Percentiles rank a stretch among this genome's conserved stretches.
Conservation (phyloP, 345 rosid species). For the Clarkia xantiana region DNA sequence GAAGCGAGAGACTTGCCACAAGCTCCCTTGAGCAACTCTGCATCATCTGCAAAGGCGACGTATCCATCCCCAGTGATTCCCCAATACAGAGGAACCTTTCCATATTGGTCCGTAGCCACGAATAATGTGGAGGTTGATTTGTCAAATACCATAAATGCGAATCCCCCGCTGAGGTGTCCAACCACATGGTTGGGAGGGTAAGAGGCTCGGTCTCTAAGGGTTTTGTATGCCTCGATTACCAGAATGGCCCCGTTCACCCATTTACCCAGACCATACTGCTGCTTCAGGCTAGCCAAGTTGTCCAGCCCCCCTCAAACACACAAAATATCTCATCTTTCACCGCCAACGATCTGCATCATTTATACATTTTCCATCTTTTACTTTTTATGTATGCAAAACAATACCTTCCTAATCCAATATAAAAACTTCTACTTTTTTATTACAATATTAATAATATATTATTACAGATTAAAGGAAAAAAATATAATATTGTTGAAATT, state of each 20-base stretch:
- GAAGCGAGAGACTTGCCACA: too few species aligned
- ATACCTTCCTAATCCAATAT: too few species aligned
- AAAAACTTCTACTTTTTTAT: too few species aligned
- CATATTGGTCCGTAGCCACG: conserved; percentile 71
- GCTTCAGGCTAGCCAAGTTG: conserved; percentile 78
- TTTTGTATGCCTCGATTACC: conserved; percentile 92
- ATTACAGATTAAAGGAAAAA: too few species aligned
- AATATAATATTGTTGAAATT: too few species aligned
- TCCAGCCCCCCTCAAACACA: conserved; percentile 86
- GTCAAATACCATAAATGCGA: too few species aligned
- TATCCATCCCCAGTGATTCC: conserved; percentile 89
- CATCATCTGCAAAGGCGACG: conserved; percentile 79
- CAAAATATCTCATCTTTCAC: conserved; percentile 88
- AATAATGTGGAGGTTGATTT: conserved; percentile 77
- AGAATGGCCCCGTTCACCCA: conserved; percentile 59
- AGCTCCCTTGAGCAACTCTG: conserved; percentile 70
- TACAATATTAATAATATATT: too few species aligned
- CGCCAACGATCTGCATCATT: conserved; percentile 76
- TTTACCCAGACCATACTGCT: conserved; percentile 79
- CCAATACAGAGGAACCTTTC: conserved; percentile 86
- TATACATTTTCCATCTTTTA: conserved; percentile 8
- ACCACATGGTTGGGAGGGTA: conserved; percentile 81
- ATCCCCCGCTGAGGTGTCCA: conserved; percentile 73
- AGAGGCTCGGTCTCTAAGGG: conserved; percentile 88
- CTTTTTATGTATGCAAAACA: neutral